Evolutionary conservation across 805 yeast genomes (phyloP).

Genomic region (Saturnispora kantuleensis): DNA sequence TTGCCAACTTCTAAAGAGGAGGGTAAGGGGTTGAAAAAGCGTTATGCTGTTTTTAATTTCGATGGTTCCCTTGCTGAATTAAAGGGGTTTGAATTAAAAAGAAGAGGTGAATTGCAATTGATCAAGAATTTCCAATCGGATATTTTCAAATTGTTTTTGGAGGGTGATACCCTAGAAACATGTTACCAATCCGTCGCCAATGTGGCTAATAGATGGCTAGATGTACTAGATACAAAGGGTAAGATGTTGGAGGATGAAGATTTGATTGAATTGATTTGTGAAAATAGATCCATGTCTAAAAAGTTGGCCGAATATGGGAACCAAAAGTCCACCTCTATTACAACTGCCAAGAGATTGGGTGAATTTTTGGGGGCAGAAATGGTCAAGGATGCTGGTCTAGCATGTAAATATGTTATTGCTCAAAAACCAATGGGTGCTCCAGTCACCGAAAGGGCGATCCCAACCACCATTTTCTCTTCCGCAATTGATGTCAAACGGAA

Average conservation of each 20-base stretch:
- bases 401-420: constrained; percentile 88
- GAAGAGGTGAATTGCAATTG: constrained; percentile 91
- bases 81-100: constrained; percentile 91
- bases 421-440: constrained; percentile 77
- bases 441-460: constrained; percentile 92
- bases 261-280: constrained; percentile 88
- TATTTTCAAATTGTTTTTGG: constrained; percentile 81
- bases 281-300: constrained; percentile 91
- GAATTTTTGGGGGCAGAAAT: constrained; percentile 93
- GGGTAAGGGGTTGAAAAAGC: constrained; percentile 90
- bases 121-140: constrained; percentile 94
- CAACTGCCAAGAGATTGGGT: constrained; percentile 88
- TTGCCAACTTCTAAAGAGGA: constrained; percentile 96
- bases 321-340: constrained; percentile 90
- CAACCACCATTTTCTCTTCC: constrained; percentile 90
- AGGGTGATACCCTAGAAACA: constrained; percentile 65
- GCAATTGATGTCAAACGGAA: constrained; percentile 59
- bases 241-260: constrained; percentile 86
- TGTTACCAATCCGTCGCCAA: constrained; percentile 86
- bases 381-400: constrained; percentile 94
- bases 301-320: constrained; percentile 79
- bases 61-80: constrained; percentile 92
- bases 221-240: constrained; percentile 83
- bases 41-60: constrained; percentile 94
- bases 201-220: constrained; percentile 94